A percentile compares a stretch with the other conserved stretches of the same genome.
These are phyloP conservation scores for Viola pubescens DNA, from an alignment of 441 rosid genomes.

Conservation along the genomic window DNA sequence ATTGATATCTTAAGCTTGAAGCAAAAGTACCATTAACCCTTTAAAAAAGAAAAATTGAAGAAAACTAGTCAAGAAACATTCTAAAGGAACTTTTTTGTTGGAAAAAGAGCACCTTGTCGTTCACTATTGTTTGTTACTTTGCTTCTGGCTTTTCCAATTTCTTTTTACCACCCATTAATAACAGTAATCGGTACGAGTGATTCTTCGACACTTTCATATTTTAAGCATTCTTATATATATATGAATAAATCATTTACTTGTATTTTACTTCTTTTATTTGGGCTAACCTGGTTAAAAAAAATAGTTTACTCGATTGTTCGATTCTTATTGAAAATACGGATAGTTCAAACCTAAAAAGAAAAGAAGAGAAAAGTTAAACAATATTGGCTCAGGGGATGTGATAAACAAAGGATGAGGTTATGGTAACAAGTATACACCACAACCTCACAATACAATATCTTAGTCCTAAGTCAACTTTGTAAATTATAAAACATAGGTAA, in stretches of 20 bases:
- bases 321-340: too few species aligned
- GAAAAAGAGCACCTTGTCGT: constrained; percentile 27
- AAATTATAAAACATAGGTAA: not conserved
- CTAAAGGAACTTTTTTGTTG: constrained; percentile 10
- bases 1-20: not conserved
- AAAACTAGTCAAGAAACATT: constrained; percentile 7
- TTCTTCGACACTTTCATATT: too few species aligned
- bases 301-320: not conserved
- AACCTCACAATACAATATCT: not conserved
- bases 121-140: constrained; percentile 24
- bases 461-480: not conserved
- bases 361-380: not conserved
- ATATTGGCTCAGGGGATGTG: not conserved
- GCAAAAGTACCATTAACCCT: constrained; percentile 9
- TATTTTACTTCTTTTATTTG: too few species aligned
- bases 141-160: not conserved
- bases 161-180: too few species aligned
- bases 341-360: too few species aligned
- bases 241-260: too few species aligned
- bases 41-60: constrained; percentile 16
- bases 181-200: too few species aligned
- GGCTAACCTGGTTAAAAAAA: too few species aligned
- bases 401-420: too few species aligned
- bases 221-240: too few species aligned
- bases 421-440: not conserved